Base-by-base conservation (phyloP, 2,329 filamentous ascomycete species). In the Claviceps capensis region DNA sequence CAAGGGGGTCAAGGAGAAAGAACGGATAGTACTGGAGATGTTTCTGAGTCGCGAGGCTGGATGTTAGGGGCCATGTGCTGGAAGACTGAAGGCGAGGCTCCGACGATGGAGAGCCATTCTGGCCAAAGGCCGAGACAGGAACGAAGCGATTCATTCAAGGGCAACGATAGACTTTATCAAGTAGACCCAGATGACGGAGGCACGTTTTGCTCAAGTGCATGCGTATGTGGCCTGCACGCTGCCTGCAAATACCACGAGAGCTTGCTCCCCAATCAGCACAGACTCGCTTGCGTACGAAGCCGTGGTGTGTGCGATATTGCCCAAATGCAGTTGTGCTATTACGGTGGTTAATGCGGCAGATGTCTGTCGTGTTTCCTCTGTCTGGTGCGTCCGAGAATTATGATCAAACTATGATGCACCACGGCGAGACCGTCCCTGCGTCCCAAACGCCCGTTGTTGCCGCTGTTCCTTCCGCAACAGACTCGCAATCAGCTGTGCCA, bases 1-100 rank as follows among this genome's bases (percentile, higher is more conserved):
- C 57, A 82, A 74, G 54, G 67, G 70, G 0, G 66, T 74, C 14
- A 81, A 83, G 56, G 85, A 85, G 53, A 78, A 78, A 63, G 85
- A 82, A 70, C 73, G 75, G 52, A 75, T 75, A 9, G 67, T 90
- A 13, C 63, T 94, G 34, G 85, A 89, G 62, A 69, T 88, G 30
- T 94, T 94, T 55, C 51, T 72, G 51, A 61, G 63, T 52, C 60
- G 61, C 45, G 67, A 68, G 47, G 58, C 62, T 40, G 60, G 54
- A 14, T 62, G 59, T 57, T 68, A 68, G 64, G 58, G 57, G 57
- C 57, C 38, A 11, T 43, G 30, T 40, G 40, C 51, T 19, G 43
- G 16, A 45, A 40, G 30, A 54, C 23, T 11, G 41, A 37, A 34
- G 14, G 50, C 36, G 17, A 44, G 22, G 36, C 42, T 34, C n/a